Percentiles rank a stretch among this genome's conserved stretches.
These are phyloP conservation scores for Echinosophora koreensis DNA, from an alignment of 306 rosid species.

Conservation along the genomic window DNA sequence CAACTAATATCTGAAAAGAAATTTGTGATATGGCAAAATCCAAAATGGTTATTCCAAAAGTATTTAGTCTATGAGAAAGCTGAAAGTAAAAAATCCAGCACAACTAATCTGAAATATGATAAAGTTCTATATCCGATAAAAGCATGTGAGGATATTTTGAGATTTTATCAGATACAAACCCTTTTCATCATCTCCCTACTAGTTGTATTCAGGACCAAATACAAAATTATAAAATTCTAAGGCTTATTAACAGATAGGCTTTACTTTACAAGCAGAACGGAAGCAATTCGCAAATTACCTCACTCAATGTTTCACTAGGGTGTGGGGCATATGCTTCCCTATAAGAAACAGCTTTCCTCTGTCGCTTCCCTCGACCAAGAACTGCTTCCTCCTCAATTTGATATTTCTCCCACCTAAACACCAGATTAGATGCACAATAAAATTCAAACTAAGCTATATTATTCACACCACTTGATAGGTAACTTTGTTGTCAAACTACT, in stretches of 20 bases:
- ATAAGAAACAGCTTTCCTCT: slow-evolving; percentile 94
- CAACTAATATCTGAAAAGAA: slow-evolving; percentile 28
- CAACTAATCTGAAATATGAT: slow-evolving; percentile 17
- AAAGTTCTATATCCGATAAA: slow-evolving; percentile 12
- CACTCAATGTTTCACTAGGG: slow-evolving; percentile 77
- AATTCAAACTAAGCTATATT: slow-evolving; percentile 32
- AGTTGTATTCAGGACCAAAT: slow-evolving; percentile 28
- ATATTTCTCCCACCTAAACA: slow-evolving; percentile 92
- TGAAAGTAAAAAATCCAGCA: slow-evolving; percentile 16
- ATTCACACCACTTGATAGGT: slow-evolving; percentile 42
- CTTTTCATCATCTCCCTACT: slow-evolving; percentile 18
- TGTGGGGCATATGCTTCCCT: slow-evolving; percentile 94
- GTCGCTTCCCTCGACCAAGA: slow-evolving; percentile 99
- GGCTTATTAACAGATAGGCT: slow-evolving; percentile 33
- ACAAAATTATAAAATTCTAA: slow-evolving; percentile 7
- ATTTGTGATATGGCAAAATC: background rate
- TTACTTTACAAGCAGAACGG: slow-evolving; percentile 43
- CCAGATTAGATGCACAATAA: slow-evolving; percentile 43
- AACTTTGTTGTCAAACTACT: slow-evolving; percentile 32
- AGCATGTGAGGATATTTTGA: slow-evolving; percentile 18
- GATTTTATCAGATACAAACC: slow-evolving; percentile 6
- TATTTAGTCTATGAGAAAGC: slow-evolving; percentile 18
- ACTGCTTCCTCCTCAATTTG: slow-evolving; percentile 98
- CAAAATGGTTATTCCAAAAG: slow-evolving; percentile 15
- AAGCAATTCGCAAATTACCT: slow-evolving; percentile 67